Percentiles rank a stretch among this genome's conserved stretches.
Evolutionary conservation across 2,329 filamentous ascomycete species (phyloP).

Genomic region (Phyllosticta citribraziliensis): DNA sequence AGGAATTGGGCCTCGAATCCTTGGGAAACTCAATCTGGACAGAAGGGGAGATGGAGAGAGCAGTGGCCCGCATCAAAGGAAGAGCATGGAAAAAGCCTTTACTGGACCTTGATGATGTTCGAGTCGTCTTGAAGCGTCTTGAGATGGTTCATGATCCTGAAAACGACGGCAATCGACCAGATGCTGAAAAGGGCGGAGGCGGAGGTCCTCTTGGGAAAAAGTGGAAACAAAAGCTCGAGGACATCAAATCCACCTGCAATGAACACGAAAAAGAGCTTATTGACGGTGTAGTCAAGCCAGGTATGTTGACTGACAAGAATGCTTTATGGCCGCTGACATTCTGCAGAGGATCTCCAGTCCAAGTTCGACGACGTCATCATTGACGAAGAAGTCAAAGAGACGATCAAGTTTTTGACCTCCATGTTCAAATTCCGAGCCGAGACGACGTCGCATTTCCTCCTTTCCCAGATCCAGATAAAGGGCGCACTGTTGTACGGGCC

Average conservation of each 20-base stretch:
- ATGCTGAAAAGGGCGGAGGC: too few species aligned
- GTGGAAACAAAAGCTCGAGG: not conserved
- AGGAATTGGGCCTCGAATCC: not conserved
- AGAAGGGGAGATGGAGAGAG: not conserved
- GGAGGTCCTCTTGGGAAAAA: too few species aligned
- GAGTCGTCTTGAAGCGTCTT: not conserved
- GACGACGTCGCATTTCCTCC: not conserved
- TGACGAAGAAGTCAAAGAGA: not conserved
- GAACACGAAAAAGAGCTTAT: not conserved
- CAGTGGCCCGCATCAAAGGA: not conserved
- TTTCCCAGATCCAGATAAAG: not conserved
- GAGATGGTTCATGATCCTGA: not conserved
- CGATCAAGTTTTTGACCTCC: not conserved
- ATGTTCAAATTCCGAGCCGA: not conserved
- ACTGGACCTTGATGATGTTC: not conserved
- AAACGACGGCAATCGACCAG: too few species aligned
- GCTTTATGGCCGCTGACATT: not conserved
- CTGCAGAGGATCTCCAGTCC: not conserved
- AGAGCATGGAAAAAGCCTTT: not conserved
- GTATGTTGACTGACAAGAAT: not conserved
- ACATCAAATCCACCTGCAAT: not conserved
- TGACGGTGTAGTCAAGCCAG: not conserved
- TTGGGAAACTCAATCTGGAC: not conserved
- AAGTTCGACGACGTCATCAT: not conserved
- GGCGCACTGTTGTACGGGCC: slow-evolving; percentile 4